Base-by-base conservation (phyloP, 2,329 filamentous ascomycete genomes). In the Aureobasidium sp. region DNA sequence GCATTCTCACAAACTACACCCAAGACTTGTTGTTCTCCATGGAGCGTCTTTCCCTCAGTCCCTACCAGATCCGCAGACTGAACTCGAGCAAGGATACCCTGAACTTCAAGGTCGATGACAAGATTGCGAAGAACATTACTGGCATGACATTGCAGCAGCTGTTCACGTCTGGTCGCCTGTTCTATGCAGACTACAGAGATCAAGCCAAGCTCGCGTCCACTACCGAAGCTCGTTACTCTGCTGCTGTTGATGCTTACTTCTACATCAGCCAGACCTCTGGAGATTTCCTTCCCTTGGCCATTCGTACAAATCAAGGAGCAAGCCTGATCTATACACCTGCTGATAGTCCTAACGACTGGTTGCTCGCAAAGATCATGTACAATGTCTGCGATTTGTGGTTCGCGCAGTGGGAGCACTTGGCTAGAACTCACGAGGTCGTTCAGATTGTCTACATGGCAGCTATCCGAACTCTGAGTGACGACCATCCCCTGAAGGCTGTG, bases 1-100 rank as follows among this genome's bases (percentile, higher is more conserved):
- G 52, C 22, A 56, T 56, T 9, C 52, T 56, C 17, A 56, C 52
- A 20, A 56, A 56, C 52, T 56, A 56, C 27, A 56, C 52, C 29
- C 52, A 56, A 5, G 52, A 56, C 6, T 11, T 56, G 39, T 39
- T 56, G 17, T 56, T 56, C 27, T 56, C 52, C 2, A 56, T 56
- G 52, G 52, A 56, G 27, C 52, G 52, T 34, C 39, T 56, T 5
- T 56, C 52, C 17, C 29, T 56, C n/a, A 56, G 52, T 9, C 52
- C 52, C 1, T 56, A 56, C 22, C 52, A 56, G n/a, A 20, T 56
- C 39, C 52, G 52, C 9, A 42, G 52, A 44, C 12, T 56, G 9
- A 56, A 56, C 17, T 20, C 52, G 25, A 34, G 39, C n/a, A 22
- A 25, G 4, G 49, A 39, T 20, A 14, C 37, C 22, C 52, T 56